These are phyloP conservation scores for Mycena vitilis DNA, from an alignment of 768 basidiomycete species.

Conservation along the genomic window DNA sequence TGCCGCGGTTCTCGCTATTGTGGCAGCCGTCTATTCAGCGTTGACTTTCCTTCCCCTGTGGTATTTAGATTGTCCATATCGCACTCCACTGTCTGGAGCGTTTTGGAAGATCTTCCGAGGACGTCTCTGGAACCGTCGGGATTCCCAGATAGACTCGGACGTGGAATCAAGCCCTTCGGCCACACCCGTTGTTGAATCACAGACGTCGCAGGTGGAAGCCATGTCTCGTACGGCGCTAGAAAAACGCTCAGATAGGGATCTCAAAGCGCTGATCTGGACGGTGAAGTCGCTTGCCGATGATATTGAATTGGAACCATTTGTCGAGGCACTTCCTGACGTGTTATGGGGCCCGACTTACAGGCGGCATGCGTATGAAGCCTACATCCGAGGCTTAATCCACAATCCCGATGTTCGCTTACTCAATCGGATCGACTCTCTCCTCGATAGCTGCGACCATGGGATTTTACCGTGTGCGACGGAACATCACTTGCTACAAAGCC, in stretches of 20 bases:
- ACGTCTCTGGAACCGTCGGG: not conserved
- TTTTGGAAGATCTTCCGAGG: not conserved
- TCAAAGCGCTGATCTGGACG: not conserved
- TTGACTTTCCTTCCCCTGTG: not conserved
- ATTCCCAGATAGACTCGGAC: not conserved
- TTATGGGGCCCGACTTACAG: not conserved
- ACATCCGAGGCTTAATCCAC: too few species aligned
- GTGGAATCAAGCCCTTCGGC: too few species aligned
- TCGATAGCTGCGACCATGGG: too few species aligned
- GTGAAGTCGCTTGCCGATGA: constrained; percentile 1
- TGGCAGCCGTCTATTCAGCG: not conserved
- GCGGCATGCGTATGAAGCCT: not conserved
- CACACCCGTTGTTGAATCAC: too few species aligned
- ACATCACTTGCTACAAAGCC: too few species aligned
- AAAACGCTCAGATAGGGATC: not conserved
- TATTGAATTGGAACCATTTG: not conserved
- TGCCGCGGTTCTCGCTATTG: not conserved
- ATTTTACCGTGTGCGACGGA: too few species aligned
- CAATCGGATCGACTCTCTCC: too few species aligned
- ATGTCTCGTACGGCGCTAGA: not conserved
- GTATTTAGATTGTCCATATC: not conserved
- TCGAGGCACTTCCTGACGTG: not conserved
- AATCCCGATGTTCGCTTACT: too few species aligned
- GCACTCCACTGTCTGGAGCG: not conserved
- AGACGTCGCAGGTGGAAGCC: not conserved